Evolutionary conservation across 2,329 filamentous ascomycete genomes (phyloP), one percentile per base, ranked within the genome.

Genomic region (Neospermospora avenae): DNA sequence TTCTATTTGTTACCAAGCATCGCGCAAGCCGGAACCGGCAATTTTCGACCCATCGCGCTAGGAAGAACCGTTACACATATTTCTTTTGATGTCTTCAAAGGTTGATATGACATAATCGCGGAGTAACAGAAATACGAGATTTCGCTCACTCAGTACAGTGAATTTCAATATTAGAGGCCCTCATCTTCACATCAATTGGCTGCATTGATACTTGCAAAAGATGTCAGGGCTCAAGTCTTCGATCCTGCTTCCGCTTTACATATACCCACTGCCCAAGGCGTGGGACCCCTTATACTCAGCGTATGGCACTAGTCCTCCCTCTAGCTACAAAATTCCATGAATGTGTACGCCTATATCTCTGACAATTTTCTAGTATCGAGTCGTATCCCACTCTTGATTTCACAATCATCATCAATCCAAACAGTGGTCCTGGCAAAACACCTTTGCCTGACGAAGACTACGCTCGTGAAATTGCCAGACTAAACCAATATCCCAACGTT

Each of bases 211-310:
- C 28, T 31, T 10, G 28, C 11, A 31, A 31, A 31, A n/a, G n/a
- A 54, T 39, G 35, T 44, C 41, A 10, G 53, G 25, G 16, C 39
- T 35, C 51, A 62, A 57, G 45, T 59, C 55, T 7, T 62, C 42
- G n/a, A 56, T 68, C 28, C 55, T 68, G n/a, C 54, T 68, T n/a
- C 66, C 66, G 20, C 58, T 68, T 11, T 68, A 68, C 49, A 61
- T 67, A 53, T 68, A 68, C 39, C 66, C 66, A 1, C 35, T 57
- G 13, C 58, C 56, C 8, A 60, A 58, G 41, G 63, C 66, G 11
- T 68, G 66, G 66, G 61, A 64, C 4, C 61, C 58, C 24, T 55
- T 68, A 42, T 44, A 59, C 44, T 52, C 28, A 41, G 62, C 59
- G 66, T 62, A 53, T 55, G 63, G 44, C 54, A 18, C 22, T 34